These are phyloP conservation scores for Hamigera avellanea DNA, from an alignment of 495 filamentous ascomycete species.

Conservation along the genomic window DNA sequence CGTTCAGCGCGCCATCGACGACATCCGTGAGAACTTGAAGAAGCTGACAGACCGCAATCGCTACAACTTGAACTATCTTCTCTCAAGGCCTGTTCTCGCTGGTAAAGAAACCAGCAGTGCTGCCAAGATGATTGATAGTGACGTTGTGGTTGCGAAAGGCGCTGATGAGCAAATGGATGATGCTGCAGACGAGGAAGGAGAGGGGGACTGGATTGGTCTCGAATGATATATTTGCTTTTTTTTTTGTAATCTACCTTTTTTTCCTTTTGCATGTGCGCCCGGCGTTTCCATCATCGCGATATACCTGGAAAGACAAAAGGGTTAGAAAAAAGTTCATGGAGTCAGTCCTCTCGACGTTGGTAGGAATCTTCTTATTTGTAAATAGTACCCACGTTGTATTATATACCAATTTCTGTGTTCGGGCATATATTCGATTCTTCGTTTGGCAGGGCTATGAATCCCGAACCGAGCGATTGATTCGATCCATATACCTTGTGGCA, in stretches of 20 bases:
- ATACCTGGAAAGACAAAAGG: constrained; percentile 18
- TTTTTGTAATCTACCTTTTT: constrained; percentile 12
- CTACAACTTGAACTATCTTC: constrained; percentile 75
- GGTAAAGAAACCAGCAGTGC: constrained; percentile 19
- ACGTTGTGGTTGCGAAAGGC: constrained; percentile 6
- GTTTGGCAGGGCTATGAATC: too few species aligned
- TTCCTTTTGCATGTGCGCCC: constrained; percentile 30
- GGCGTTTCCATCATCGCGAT: constrained; percentile 23
- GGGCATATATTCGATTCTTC: too few species aligned
- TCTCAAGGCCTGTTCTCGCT: constrained; percentile 31
- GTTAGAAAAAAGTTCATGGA: constrained; percentile 11
- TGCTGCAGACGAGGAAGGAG: constrained; percentile 21
- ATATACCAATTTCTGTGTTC: too few species aligned
- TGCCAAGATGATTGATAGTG: constrained; percentile 17
- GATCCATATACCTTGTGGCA: too few species aligned
- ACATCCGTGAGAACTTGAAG: constrained; percentile 64
- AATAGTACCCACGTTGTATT: too few species aligned
- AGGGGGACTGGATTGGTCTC: constrained; percentile 28
- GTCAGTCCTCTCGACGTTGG: not conserved
- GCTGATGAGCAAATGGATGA: constrained; percentile 24
- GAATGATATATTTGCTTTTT: constrained; percentile 18
- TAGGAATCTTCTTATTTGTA: too few species aligned
- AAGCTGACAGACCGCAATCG: constrained; percentile 75
- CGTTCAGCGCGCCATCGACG: constrained; percentile 62
- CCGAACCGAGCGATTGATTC: too few species aligned